Evolutionary conservation across 1,284 basidiomycete species (phyloP).

Genomic region (Neolentinus lepideus): DNA sequence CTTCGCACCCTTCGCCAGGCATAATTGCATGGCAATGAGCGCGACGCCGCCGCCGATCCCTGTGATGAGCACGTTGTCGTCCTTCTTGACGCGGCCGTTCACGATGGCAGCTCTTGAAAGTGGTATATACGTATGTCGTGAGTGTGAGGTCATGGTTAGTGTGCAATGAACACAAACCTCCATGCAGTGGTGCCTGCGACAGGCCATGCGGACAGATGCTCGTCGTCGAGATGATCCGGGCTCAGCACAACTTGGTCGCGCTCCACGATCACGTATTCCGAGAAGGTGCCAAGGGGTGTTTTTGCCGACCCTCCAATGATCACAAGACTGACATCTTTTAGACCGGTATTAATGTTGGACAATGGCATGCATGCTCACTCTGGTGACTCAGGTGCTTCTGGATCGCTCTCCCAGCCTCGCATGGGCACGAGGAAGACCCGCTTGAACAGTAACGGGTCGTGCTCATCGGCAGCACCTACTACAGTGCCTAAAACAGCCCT

Average conservation of each 20-base stretch:
- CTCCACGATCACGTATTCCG: constrained; percentile 71
- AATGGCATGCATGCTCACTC: constrained; percentile 1
- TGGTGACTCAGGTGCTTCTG: constrained; percentile 46
- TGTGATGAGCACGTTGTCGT: constrained; percentile 74
- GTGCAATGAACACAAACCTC: constrained; percentile 40
- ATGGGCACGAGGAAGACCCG: constrained; percentile 73
- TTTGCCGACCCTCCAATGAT: constrained; percentile 50
- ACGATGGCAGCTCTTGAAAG: constrained; percentile 56
- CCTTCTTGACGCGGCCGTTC: constrained; percentile 55
- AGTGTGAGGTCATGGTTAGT: constrained; percentile 2
- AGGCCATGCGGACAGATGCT: constrained; percentile 72
- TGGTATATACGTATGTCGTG: too few species aligned
- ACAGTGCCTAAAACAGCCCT: constrained; percentile 43
- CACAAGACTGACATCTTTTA: constrained; percentile 2
- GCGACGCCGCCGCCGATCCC: constrained; percentile 84
- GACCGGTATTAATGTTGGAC: constrained; percentile 17
- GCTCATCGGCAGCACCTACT: constrained; percentile 42
- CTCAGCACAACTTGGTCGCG: constrained; percentile 61
- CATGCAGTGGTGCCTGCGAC: constrained; percentile 78
- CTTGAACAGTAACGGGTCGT: constrained; percentile 51
- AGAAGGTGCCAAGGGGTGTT: constrained; percentile 63
- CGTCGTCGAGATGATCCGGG: constrained; percentile 64
- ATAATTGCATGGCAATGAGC: constrained; percentile 69
- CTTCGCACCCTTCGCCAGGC: constrained; percentile 68
- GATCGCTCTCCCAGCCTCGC: constrained; percentile 68